A percentile compares a stretch with the other conserved stretches of the same genome.
Evolutionary conservation across 2,329 filamentous ascomycete genomes (phyloP).

Genomic region (Talaromyces funiculosus): DNA sequence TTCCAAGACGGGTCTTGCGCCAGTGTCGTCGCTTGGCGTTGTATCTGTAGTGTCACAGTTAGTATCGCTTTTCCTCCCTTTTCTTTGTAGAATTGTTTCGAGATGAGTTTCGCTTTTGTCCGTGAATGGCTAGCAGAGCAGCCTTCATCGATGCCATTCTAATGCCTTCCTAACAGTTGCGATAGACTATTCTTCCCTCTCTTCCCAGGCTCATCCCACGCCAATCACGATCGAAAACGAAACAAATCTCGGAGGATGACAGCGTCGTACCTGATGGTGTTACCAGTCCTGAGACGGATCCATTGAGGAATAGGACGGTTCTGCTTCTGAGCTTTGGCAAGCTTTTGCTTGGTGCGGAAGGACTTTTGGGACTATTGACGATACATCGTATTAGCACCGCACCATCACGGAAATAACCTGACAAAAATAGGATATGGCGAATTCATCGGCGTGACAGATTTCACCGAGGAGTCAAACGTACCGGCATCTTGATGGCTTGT

Average conservation of each 20-base stretch:
- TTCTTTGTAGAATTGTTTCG: too few relatives aligned
- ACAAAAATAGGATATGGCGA: not conserved
- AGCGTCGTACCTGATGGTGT: conserved; percentile 89
- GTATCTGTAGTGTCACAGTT: conserved; percentile 50
- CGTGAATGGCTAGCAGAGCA: not conserved
- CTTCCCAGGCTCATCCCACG: not conserved
- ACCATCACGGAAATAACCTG: not conserved
- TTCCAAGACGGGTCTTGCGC: conserved; percentile 99
- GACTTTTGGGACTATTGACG: conserved; percentile 89
- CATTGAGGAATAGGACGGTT: conserved; percentile 99
- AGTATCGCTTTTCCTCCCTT: not conserved
- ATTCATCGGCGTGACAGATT: not conserved
- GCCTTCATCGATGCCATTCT: not conserved
- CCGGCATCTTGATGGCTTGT: conserved; percentile 52
- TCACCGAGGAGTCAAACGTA: conserved; percentile 34
- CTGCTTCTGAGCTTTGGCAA: conserved; percentile 99
- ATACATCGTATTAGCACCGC: not conserved
- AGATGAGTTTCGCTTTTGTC: not conserved
- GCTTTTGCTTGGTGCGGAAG: conserved; percentile 99
- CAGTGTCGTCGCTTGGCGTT: conserved; percentile 99
- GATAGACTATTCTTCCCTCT: not conserved
- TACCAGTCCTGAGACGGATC: conserved; percentile 96
- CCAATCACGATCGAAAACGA: not conserved
- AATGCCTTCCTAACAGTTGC: not conserved
- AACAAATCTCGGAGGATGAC: not conserved